Evolutionary conservation across 164 flowering plant species (phyloP), one percentile per base, ranked within the genome.

Genomic region (Euptelea pleiosperma): DNA sequence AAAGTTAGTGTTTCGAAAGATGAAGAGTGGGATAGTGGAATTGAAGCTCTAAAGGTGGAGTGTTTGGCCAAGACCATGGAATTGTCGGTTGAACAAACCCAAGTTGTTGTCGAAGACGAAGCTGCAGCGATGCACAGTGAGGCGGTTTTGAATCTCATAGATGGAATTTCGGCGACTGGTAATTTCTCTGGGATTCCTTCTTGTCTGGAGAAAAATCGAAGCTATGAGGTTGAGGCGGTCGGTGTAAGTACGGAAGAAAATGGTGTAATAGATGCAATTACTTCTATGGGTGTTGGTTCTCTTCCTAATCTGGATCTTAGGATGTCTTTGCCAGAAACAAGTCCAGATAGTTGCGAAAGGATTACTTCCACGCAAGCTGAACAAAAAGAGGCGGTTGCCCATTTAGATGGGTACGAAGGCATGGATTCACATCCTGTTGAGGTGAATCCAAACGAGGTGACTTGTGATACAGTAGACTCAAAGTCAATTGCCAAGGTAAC

Each of bases 41-140:
- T 37, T 51, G 48, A 48, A 54, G 33, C 25, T 26, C 34, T 18
- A 16, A 31, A 34, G 22, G 28, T 7, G 33, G 58, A 54, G 31
- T 3, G 30, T 22, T 36, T 25, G 2, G 10, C 15, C 6, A 11
- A 14, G 3, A 35, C 14, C 24, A 18, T 15, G 3, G 49, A 43
- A 43, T 21, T 25, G 21, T 10, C 37, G n/a, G 2, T 10, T 58
- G 62, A 26, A 28, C 24, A 49, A 37, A 49, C 4, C 26, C 45
- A 50, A n/a, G 55, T 16, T 18, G 48, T 28, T 16, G 16, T 12
- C 10, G 55, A 15, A 18, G 63, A 3, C 18, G 4, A 22, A 16
- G 18, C 0, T 2, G n/a, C 8, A 25, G 16, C 6, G 14, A 22
- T 46, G 40, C 24, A 18, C n/a, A 52, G 8, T 12, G 6, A 21